Conservation (phyloP, 257 asterid species). For the Solanum microdontum region DNA sequence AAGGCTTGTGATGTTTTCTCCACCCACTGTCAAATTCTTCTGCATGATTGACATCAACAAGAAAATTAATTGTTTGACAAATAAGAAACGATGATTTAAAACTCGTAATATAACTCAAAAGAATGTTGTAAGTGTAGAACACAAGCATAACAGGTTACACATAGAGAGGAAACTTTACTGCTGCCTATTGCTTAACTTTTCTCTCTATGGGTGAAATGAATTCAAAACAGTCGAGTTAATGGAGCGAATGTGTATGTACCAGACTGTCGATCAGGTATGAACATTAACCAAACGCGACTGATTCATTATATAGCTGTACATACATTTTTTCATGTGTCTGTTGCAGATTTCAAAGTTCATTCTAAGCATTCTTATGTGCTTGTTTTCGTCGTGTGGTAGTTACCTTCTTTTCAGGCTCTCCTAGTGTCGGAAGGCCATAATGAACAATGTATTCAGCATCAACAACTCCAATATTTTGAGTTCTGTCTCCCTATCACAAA, state of each 20-base stretch:
- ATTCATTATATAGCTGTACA: not conserved
- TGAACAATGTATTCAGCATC: constrained; percentile 80
- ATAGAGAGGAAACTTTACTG: not conserved
- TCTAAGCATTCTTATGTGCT: not conserved
- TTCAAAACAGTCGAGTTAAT: not conserved
- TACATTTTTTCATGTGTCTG: not conserved
- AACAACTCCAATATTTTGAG: constrained; percentile 60
- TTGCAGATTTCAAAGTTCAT: not conserved
- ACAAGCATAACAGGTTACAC: not conserved
- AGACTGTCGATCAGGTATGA: not conserved
- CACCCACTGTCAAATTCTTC: not conserved
- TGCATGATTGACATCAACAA: not conserved
- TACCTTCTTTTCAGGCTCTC: constrained; percentile 51
- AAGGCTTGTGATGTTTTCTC: not conserved
- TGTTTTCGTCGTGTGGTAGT: not conserved
- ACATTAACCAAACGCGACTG: not conserved
- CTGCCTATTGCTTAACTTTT: not conserved
- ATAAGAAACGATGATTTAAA: not conserved
- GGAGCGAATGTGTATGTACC: not conserved
- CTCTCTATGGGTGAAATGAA: not conserved
- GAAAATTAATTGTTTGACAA: not conserved
- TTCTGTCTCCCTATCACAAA: constrained; percentile 56
- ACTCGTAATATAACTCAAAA: not conserved
- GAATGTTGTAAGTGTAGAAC: not conserved
- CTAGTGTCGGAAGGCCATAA: constrained; percentile 77